Evolutionary conservation across 306 rosid species (phyloP).

Genomic region (Biancaea sappan): DNA sequence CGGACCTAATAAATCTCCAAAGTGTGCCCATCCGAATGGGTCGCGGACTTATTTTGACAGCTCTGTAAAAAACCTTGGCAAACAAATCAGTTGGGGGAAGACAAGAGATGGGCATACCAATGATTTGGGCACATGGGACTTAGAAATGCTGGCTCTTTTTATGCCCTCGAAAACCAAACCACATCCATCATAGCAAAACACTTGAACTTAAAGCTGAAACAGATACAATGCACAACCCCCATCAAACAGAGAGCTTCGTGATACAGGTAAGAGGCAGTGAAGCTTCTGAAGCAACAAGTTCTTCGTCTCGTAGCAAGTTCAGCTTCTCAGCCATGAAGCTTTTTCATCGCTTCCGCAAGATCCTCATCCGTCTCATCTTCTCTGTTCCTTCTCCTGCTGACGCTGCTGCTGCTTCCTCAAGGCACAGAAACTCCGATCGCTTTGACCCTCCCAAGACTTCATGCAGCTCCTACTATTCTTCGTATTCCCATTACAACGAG

Average conservation of each 20-base stretch:
- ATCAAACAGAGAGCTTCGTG: conserved; percentile 45
- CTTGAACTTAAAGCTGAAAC: background rate
- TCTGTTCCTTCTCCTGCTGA: conserved; percentile 41
- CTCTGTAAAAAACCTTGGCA: background rate
- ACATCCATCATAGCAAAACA: conserved; percentile 63
- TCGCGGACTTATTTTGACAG: too few relatives aligned
- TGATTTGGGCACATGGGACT: conserved; percentile 73
- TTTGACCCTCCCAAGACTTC: conserved; percentile 91
- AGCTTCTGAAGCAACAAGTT: background rate
- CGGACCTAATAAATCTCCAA: too few relatives aligned
- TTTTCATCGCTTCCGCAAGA: conserved; percentile 67
- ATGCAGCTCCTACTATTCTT: conserved; percentile 78
- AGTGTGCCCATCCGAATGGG: too few relatives aligned
- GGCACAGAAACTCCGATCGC: conserved; percentile 47
- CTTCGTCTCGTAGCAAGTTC: conserved; percentile 29
- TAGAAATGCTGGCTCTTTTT: background rate
- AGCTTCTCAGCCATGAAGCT: conserved; percentile 75
- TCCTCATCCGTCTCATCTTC: conserved; percentile 60
- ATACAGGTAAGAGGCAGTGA: conserved; percentile 34
- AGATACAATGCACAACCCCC: conserved; percentile 60
- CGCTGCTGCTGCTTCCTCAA: conserved; percentile 23
- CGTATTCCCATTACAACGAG: conserved; percentile 78
- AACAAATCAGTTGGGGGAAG: conserved; percentile 23
- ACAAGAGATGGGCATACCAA: conserved; percentile 62
- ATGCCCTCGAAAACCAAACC: conserved; percentile 40